Evolutionary conservation across 1,139 yeast species (phyloP), one percentile per base, ranked within the genome.

Genomic region (Blastobotrys petasosporus): DNA sequence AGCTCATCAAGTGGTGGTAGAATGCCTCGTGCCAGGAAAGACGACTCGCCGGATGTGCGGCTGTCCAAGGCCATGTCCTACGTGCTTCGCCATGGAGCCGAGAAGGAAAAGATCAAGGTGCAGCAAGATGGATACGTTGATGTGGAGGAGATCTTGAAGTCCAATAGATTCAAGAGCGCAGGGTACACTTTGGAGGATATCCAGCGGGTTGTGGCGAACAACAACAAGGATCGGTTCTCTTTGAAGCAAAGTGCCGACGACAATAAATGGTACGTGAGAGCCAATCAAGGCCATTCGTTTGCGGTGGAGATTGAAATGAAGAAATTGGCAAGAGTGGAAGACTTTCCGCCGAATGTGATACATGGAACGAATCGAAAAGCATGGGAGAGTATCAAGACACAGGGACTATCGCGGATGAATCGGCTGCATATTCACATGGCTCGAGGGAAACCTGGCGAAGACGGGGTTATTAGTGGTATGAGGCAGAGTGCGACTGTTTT

Each of bases 281-380:
- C 98, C 1, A 82, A 82, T 47, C 98, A 92, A 63, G 98, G 98
- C 7, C 98, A 92, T 63, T 80, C 95, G 0, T 67, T 92, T 11
- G 55, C 64, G 25, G 74, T 83, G 0, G 73, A 74, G 12, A 61
- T 77, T 48, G 50, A 51, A 32, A 52, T 47, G 16, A 57, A 49
- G 12, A 60, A 70, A 9, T 47, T 60, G 6, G 45, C 45, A 1
- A 31, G 48, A 2, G 36, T 49, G 0, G 62, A 58, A 0, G 64
- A 69, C 7, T 66, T 74, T 42, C 82, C 69, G 3, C 41, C 77
- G 0, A 45, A 50, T 0, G 57, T 61, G 2, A 78, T 85, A 32
- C 98, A 94, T 62, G 98, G 98, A 5, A 92, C 98, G 0, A 79
- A 72, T 51, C 49, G 48, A n/a, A 61, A 64, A 4, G 79, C 77